Conservation (phyloP, 2,329 filamentous ascomycete genomes). For the Aspergillus neotritici region DNA sequence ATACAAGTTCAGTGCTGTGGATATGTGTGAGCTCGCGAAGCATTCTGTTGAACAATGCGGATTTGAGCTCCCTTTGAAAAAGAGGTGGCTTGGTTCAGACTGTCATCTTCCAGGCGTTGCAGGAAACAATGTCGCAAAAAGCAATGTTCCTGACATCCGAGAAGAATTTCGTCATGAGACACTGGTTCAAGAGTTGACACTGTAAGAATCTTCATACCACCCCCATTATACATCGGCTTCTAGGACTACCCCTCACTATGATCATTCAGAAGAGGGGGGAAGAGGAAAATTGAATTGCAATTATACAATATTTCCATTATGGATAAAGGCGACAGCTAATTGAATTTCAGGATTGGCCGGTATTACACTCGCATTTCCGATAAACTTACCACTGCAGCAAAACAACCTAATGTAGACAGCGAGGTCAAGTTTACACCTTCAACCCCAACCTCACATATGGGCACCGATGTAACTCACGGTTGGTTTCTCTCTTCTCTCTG, state of each 20-base stretch:
- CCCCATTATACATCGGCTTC: not conserved
- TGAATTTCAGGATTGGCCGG: too few relatives aligned
- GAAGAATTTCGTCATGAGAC: slow-evolving; percentile 88
- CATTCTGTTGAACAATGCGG: slow-evolving; percentile 93
- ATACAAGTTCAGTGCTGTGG: slow-evolving; percentile 91
- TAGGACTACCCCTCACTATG: not conserved
- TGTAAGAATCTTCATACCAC: slow-evolving; percentile 51
- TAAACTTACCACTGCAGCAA: too few relatives aligned
- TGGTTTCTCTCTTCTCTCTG: too few relatives aligned
- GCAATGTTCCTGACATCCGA: slow-evolving; percentile 88
- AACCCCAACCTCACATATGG: too few relatives aligned
- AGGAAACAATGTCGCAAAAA: slow-evolving; percentile 91
- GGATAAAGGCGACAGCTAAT: too few relatives aligned
- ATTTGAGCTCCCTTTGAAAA: slow-evolving; percentile 82
- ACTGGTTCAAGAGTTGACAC: slow-evolving; percentile 70
- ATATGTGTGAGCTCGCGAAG: slow-evolving; percentile 98
- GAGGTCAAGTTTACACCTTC: too few relatives aligned
- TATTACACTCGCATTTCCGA: too few relatives aligned
- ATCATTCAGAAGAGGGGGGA: not conserved
- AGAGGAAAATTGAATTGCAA: too few relatives aligned
- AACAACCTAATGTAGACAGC: too few relatives aligned
- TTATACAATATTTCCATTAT: too few relatives aligned
- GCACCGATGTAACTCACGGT: too few relatives aligned
- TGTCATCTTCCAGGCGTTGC: slow-evolving; percentile 71
- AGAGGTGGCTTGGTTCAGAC: slow-evolving; percentile 79